These are phyloP conservation scores for Pseudoturritis turrita DNA, from an alignment of 345 rosid genomes.

Conservation along the genomic window DNA sequence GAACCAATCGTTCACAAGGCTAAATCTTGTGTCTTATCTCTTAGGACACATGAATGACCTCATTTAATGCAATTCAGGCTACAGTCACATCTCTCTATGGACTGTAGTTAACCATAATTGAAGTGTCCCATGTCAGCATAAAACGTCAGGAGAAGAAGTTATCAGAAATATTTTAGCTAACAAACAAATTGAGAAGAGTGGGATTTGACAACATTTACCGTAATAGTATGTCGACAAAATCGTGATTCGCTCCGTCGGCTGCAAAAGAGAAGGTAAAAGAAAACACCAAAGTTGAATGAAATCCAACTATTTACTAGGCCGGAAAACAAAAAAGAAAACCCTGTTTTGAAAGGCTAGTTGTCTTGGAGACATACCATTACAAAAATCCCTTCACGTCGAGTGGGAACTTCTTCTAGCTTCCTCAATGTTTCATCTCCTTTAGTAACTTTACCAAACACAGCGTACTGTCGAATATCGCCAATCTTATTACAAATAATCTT, in stretches of 20 bases:
- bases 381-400: conserved; percentile 85
- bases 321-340: neutral
- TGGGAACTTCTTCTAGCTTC: conserved; percentile 85
- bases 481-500: neutral
- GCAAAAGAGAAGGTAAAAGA: conserved; percentile 1
- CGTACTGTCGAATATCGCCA: conserved; percentile 52
- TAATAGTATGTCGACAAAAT: conserved; percentile 76
- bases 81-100: conserved; percentile 30
- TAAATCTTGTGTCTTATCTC: conserved; percentile 11
- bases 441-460: conserved; percentile 93
- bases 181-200: conserved; percentile 6
- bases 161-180: conserved; percentile 13
- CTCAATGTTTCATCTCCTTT: conserved; percentile 88
- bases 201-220: conserved; percentile 22
- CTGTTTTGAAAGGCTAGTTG: neutral
- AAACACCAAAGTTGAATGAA: neutral
- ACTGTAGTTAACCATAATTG: conserved; percentile 29
- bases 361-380: conserved; percentile 62
- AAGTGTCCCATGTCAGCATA: conserved; percentile 24
- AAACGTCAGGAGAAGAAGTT: conserved; percentile 22
- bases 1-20: conserved; percentile 5
- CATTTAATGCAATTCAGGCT: conserved; percentile 21
- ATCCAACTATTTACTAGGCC: conserved; percentile 1
- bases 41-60: conserved; percentile 26
- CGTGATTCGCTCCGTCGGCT: conserved; percentile 73